Percentiles rank a stretch among this genome's conserved stretches.
Conservation (phyloP, 176 grass and related monocot species). For the Guadua angustifolia region DNA sequence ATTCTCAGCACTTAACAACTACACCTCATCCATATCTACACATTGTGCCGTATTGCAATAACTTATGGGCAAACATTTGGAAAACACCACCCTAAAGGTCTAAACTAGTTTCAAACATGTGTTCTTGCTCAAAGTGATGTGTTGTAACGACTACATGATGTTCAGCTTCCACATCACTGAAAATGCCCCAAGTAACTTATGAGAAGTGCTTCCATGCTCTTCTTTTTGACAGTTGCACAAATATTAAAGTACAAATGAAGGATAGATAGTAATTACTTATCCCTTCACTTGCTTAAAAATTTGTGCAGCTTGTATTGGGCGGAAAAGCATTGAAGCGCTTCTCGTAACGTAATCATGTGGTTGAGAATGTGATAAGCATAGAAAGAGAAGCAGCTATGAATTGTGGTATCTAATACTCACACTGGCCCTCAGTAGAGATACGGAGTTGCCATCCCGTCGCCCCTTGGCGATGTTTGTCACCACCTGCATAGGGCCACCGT, state of each 20-base stretch:
- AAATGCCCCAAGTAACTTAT: too few relatives aligned
- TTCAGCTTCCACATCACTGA: too few relatives aligned
- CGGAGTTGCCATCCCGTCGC: conserved; percentile 74
- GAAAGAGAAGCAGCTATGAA: conserved; percentile 16
- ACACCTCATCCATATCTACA: background rate
- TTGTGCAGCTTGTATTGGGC: too few relatives aligned
- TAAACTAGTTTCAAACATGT: background rate
- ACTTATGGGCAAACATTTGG: background rate
- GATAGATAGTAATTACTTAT: too few relatives aligned
- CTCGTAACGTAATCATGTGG: background rate
- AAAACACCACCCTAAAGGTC: background rate
- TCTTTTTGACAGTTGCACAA: too few relatives aligned
- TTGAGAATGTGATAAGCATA: conserved; percentile 11
- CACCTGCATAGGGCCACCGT: conserved; percentile 88
- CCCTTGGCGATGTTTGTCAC: conserved; percentile 81
- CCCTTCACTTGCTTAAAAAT: too few relatives aligned
- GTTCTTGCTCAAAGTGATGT: conserved; percentile 1
- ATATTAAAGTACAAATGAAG: too few relatives aligned
- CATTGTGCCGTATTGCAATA: background rate
- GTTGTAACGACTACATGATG: background rate
- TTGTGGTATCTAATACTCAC: conserved; percentile 52
- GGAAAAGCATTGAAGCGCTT: too few relatives aligned
- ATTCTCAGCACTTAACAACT: background rate
- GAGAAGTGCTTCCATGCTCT: too few relatives aligned
- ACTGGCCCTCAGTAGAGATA: conserved; percentile 74